phyloP scores from a whole-genome alignment of 2,329 filamentous ascomycete genomes.

The Fusarium nanum region DNA sequence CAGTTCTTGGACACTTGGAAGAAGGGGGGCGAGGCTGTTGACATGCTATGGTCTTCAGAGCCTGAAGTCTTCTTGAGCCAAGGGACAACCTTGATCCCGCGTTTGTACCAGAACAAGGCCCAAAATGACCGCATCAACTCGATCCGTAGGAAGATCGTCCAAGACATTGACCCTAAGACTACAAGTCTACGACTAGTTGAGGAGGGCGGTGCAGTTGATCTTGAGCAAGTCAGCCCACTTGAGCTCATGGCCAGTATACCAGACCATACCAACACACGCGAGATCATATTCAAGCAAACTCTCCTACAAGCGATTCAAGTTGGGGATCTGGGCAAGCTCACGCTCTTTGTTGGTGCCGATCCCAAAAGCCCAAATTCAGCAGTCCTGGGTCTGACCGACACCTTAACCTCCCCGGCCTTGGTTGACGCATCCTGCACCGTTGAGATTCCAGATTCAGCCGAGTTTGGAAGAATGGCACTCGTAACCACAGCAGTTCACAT shows the following conservation, averaged over 20 bases:
- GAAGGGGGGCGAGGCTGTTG: background rate
- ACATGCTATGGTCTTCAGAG: conserved; percentile 12
- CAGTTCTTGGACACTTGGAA: background rate
- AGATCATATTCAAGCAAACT: no score
- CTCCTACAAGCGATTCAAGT: no score
- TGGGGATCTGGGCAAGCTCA: no score
- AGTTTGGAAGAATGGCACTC: background rate
- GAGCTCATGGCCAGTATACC: background rate
- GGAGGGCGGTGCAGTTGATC: background rate
- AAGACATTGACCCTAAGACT: background rate
- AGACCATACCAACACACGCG: no score
- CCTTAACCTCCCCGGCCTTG: background rate
- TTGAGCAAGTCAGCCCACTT: background rate
- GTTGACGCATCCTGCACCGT: background rate
- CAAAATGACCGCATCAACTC: conserved; percentile 3
- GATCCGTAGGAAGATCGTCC: background rate
- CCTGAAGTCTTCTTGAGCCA: background rate
- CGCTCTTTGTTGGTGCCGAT: background rate
- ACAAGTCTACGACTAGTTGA: background rate
- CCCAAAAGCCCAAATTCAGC: background rate
- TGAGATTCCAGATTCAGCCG: background rate
- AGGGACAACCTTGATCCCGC: background rate
- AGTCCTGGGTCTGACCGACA: background rate
- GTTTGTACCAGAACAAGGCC: background rate
- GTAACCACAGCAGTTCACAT: background rate